phyloP scores from a whole-genome alignment of 2,329 filamentous ascomycete species.

The Paramyrothecium sp. region DNA sequence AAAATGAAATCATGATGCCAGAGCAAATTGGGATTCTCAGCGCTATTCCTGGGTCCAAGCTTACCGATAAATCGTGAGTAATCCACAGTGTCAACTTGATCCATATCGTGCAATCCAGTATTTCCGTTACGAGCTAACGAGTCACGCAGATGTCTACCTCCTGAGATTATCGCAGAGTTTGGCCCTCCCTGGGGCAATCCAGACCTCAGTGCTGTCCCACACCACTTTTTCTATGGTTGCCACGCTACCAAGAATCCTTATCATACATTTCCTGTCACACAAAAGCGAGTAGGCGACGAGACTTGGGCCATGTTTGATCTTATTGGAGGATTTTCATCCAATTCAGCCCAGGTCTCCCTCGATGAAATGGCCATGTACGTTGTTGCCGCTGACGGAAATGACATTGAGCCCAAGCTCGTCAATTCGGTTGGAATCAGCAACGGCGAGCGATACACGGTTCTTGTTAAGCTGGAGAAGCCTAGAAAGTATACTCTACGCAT shows the following conservation, averaged over 20 bases:
- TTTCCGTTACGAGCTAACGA: neutral
- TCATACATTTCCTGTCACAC: neutral
- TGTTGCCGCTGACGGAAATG: slow-evolving; percentile 52
- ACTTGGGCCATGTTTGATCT: neutral
- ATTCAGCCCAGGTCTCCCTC: slow-evolving; percentile 34
- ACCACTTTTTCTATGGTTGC: neutral
- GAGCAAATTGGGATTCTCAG: slow-evolving; percentile 27
- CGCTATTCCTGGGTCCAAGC: slow-evolving; percentile 21
- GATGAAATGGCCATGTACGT: slow-evolving; percentile 53
- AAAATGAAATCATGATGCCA: slow-evolving; percentile 33
- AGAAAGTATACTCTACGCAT: slow-evolving; percentile 19
- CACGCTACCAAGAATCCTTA: neutral
- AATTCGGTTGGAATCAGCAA: slow-evolving; percentile 47
- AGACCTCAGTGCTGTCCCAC: neutral
- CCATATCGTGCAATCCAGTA: neutral
- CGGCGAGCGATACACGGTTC: slow-evolving; percentile 51
- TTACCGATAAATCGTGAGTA: slow-evolving; percentile 41
- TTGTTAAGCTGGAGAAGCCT: slow-evolving; percentile 43
- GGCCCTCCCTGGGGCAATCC: neutral
- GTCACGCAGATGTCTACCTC: neutral
- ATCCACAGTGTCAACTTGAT: neutral
- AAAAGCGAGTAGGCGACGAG: neutral
- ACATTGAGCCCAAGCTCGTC: slow-evolving; percentile 50
- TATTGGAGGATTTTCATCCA: neutral
- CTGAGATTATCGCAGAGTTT: neutral